phyloP scores from a whole-genome alignment of 169 alveolate genomes.

The Eimeria zaria region DNA sequence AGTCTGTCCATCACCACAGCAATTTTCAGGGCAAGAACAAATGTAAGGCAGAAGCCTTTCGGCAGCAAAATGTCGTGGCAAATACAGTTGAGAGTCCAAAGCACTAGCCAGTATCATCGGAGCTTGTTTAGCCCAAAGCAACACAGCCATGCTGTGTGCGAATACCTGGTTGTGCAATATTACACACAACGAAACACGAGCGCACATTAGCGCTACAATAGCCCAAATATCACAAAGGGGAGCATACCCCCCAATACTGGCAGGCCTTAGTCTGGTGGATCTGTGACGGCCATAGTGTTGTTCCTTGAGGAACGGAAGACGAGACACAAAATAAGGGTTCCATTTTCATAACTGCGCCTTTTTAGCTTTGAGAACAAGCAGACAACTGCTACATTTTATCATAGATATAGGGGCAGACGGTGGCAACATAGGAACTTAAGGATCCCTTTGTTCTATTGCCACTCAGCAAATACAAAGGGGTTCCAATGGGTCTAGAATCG shows the following conservation, averaged over 20 bases:
- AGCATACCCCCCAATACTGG: not conserved
- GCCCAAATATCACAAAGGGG: not conserved
- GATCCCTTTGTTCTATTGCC: not conserved
- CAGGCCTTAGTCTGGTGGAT: not conserved
- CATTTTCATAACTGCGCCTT: not conserved
- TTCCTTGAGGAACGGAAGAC: slow-evolving; percentile 30
- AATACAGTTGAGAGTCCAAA: slow-evolving; percentile 32
- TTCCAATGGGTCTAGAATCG: not conserved
- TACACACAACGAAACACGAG: slow-evolving; percentile 37
- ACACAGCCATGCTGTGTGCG: slow-evolving; percentile 39
- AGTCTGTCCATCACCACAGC: not conserved
- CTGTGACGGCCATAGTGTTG: slow-evolving; percentile 11
- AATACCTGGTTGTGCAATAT: slow-evolving; percentile 51
- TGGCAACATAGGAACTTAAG: not conserved
- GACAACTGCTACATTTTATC: not conserved
- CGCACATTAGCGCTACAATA: slow-evolving; percentile 29
- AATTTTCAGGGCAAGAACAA: not conserved
- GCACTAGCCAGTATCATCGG: slow-evolving; percentile 36
- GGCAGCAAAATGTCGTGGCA: slow-evolving; percentile 18
- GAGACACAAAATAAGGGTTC: slow-evolving; percentile 51
- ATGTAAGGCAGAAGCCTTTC: not conserved
- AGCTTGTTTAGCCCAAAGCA: slow-evolving; percentile 17
- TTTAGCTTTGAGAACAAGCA: slow-evolving; percentile 10
- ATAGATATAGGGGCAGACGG: not conserved
- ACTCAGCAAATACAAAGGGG: slow-evolving; percentile 23